Evolutionary conservation across 306 rosid genomes (phyloP), one percentile per base, ranked within the genome.

Genomic region (Crotalaria pallida): DNA sequence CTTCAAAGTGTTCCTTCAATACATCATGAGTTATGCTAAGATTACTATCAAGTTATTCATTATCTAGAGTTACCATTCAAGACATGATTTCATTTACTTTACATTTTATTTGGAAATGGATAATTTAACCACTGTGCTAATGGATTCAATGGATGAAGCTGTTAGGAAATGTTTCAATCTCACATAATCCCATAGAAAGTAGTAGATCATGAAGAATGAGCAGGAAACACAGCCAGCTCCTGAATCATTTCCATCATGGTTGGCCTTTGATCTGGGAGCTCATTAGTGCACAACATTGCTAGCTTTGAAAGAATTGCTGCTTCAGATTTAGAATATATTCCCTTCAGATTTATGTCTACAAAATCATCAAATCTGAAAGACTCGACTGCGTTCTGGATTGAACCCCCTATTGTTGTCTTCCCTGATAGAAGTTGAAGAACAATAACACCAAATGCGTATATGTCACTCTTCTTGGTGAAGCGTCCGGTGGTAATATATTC

Each of bases 401-500:
- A 86, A 74, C 51, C 75, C 4, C 82, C 65, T 56, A 92, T 72
- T 45, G 52, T 72, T 34, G 71, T 71, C 57, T 76, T 86, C 59
- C 98, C 98, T 0, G 90, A 86, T 31, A 89, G 66, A 55, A 92
- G 79, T 75, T 89, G 98, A 57, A 89, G 88, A 33, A 89, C 80
- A 10, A 92, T 86, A 38, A 92, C 87, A 56, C 98, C 98, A 19
- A 89, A 92, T 22, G 98, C 98, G 41, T 85, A 92, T 69, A 89
- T 38, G 63, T 92, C 98, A 67, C 95, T 92, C 68, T 89, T 89
- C 79, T 87, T 89, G 0, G 98, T 89, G 60, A 92, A 92, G 7
- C 92, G 92, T 49, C 98, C 98, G 2, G 96, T 89, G 1, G 84
- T 89, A 18, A 92, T 74, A 76, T 92, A 92, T 66, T 92, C 98